Percentiles rank a stretch among this genome's conserved stretches.
Evolutionary conservation across 176 grass and related monocot species (phyloP).

Genomic region (Zizania latifolia): DNA sequence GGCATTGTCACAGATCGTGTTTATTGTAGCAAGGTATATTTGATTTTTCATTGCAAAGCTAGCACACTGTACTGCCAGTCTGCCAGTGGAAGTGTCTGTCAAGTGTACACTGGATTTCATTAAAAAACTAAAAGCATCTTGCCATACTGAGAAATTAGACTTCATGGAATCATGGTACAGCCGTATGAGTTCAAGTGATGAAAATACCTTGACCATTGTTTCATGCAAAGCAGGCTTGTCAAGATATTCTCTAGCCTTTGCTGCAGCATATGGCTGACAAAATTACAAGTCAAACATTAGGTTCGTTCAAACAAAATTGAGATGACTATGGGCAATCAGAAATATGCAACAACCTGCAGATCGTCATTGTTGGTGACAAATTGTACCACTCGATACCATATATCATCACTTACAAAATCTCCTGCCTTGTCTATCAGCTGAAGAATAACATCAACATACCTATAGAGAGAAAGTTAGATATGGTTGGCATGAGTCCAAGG

Average conservation of each 20-base stretch:
- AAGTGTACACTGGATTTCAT: neutral
- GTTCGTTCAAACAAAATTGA: constrained; percentile 5
- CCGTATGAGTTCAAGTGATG: constrained; percentile 8
- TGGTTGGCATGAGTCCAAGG: neutral
- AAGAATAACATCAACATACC: constrained; percentile 99
- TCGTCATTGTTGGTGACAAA: constrained; percentile 99
- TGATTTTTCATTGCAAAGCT: neutral
- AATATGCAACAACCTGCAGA: constrained; percentile 71
- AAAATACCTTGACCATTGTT: constrained; percentile 97
- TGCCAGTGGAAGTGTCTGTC: neutral
- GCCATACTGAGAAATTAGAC: neutral
- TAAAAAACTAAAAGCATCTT: constrained; percentile 8
- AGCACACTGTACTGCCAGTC: neutral
- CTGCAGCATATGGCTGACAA: constrained; percentile 88
- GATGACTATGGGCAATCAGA: constrained; percentile 18
- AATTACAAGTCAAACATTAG: constrained; percentile 21
- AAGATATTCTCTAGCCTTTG: constrained; percentile 92
- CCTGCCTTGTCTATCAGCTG: constrained; percentile 97
- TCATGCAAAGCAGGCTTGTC: constrained; percentile 98
- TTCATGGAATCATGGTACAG: neutral
- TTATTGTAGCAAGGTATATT: neutral
- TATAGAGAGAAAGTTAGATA: constrained; percentile 30
- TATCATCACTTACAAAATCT: constrained; percentile 99
- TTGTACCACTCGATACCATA: constrained; percentile 99
- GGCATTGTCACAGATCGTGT: neutral